Evolutionary conservation across 306 rosid species (phyloP).

Genomic region (Cicer judaicum): DNA sequence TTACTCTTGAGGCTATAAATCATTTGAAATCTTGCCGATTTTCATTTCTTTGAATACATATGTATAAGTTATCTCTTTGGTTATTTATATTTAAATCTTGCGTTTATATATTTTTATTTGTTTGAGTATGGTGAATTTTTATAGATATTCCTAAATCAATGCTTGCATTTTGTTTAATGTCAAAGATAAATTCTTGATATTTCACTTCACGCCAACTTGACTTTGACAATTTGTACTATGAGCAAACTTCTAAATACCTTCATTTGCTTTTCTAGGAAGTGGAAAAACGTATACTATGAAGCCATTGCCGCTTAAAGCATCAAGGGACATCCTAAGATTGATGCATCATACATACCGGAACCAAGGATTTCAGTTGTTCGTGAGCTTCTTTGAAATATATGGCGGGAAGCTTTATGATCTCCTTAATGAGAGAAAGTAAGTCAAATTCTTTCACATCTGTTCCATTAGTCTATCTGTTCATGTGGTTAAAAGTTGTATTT

Average conservation of each 20-base stretch:
- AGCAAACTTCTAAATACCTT: slow-evolving; percentile 37
- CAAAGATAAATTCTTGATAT: slow-evolving; percentile 24
- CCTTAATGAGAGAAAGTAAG: slow-evolving; percentile 93
- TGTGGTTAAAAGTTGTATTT: slow-evolving; percentile 41
- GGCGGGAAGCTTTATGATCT: slow-evolving; percentile 98
- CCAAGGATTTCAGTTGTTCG: slow-evolving; percentile 89
- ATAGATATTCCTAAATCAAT: slow-evolving; percentile 22
- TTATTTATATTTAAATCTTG: background rate
- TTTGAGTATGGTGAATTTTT: slow-evolving; percentile 15
- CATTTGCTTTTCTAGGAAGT: slow-evolving; percentile 69
- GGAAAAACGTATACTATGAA: slow-evolving; percentile 98
- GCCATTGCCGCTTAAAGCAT: slow-evolving; percentile 95
- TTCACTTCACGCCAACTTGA: slow-evolving; percentile 12
- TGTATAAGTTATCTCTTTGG: slow-evolving; percentile 4
- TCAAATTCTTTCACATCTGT: slow-evolving; percentile 35
- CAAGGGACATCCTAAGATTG: slow-evolving; percentile 91
- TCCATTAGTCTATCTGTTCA: slow-evolving; percentile 27
- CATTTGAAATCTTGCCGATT: background rate
- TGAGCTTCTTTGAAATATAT: slow-evolving; percentile 98
- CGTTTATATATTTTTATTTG: slow-evolving; percentile 7
- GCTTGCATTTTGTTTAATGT: slow-evolving; percentile 24
- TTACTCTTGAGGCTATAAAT: background rate
- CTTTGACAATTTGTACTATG: slow-evolving; percentile 17
- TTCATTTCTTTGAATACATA: slow-evolving; percentile 15
- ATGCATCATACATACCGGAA: slow-evolving; percentile 95